phyloP scores from a whole-genome alignment of 75 land plant genomes.

The Pseudotsuga menziesii region DNA sequence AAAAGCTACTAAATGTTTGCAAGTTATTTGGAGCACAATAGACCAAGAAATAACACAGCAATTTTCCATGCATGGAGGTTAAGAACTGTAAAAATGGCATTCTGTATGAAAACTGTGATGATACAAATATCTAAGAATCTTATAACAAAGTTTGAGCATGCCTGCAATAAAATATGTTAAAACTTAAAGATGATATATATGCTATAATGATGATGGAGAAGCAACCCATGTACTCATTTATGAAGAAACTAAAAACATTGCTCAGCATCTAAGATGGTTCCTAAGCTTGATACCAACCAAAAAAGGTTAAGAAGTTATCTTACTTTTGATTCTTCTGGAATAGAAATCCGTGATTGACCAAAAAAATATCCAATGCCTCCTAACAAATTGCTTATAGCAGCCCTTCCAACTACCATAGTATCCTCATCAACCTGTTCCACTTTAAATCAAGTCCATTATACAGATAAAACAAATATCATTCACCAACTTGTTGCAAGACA shows the following conservation, averaged over 20 bases:
- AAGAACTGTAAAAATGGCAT: neutral
- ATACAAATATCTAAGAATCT: neutral
- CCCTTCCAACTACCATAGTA: constrained; percentile 57
- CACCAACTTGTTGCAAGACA: too few species aligned
- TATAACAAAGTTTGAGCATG: neutral
- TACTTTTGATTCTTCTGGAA: constrained; percentile 61
- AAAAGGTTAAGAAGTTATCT: constrained; percentile 19
- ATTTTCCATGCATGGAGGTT: neutral
- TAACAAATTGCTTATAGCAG: constrained; percentile 84
- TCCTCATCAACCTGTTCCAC: constrained; percentile 37
- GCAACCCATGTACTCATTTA: neutral
- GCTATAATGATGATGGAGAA: constrained; percentile 1
- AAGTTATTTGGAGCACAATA: neutral
- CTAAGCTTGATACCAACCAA: neutral
- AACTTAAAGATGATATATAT: neutral
- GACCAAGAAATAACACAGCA: neutral
- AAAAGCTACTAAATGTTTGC: neutral
- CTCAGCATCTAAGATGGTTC: neutral
- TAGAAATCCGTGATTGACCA: constrained; percentile 85
- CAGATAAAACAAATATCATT: too few species aligned
- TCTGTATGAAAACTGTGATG: neutral
- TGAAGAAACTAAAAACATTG: neutral
- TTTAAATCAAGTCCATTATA: neutral
- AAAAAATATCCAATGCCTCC: constrained; percentile 96
- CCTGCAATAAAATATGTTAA: neutral